Conservation (phyloP, 2,329 filamentous ascomycete genomes). For the Penicillium sp. region DNA sequence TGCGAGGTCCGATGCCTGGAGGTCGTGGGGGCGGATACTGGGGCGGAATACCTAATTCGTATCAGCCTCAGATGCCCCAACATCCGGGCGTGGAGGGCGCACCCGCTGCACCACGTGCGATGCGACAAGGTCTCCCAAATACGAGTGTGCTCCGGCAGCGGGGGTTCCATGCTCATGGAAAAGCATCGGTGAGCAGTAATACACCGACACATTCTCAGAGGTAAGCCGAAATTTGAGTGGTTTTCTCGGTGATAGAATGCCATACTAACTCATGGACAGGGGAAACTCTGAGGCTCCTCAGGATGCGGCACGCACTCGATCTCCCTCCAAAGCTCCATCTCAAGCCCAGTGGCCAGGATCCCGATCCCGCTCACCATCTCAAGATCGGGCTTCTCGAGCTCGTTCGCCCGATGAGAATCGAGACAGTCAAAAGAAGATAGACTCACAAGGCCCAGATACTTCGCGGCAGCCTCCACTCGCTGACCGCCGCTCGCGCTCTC, state of each 20-base stretch:
- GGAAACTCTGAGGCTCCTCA: constrained; percentile 43
- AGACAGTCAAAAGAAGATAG: constrained; percentile 34
- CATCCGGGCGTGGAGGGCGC: constrained; percentile 69
- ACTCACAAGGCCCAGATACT: constrained; percentile 53
- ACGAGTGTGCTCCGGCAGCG: constrained; percentile 71
- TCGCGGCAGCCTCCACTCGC: constrained; percentile 32
- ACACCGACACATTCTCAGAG: constrained; percentile 32
- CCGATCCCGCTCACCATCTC: constrained; percentile 45
- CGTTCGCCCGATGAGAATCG: constrained; percentile 53
- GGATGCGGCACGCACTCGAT: constrained; percentile 32
- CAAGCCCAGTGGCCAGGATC: constrained; percentile 26
- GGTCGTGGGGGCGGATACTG: constrained; percentile 43
- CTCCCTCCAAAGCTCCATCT: constrained; percentile 32
- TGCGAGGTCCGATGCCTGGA: constrained; percentile 44
- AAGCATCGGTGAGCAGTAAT: constrained; percentile 25
- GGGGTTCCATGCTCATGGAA: constrained; percentile 49
- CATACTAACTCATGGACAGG: constrained; percentile 22
- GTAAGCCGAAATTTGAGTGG: constrained; percentile 29
- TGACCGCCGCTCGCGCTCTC: constrained; percentile 64
- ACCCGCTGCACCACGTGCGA: constrained; percentile 90
- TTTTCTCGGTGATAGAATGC: background rate
- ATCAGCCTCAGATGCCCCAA: constrained; percentile 41
- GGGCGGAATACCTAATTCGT: constrained; percentile 34
- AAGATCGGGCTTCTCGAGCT: constrained; percentile 56
- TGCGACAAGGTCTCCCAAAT: constrained; percentile 86